These are phyloP conservation scores for Millerago galiae DNA, from an alignment of 805 yeast species.

Conservation along the genomic window DNA sequence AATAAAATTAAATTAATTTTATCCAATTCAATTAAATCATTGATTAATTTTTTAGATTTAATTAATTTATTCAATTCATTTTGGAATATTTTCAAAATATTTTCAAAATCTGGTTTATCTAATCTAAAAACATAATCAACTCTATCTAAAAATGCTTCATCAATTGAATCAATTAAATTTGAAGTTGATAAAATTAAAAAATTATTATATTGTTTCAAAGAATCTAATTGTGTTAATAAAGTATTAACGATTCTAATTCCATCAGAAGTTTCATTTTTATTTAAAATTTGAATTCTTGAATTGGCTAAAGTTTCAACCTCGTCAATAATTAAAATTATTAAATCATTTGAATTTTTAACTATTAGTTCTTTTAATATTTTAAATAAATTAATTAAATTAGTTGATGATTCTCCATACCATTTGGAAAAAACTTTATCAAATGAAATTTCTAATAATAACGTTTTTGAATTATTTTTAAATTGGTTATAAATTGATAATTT, in stretches of 20 bases:
- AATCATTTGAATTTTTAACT: slow-evolving; percentile 10
- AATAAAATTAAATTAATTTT: slow-evolving; percentile 3
- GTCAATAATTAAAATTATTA: slow-evolving; percentile 35
- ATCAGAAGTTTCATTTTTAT: slow-evolving; percentile 36
- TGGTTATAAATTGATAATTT: slow-evolving; percentile 28
- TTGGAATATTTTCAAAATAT: slow-evolving; percentile 26
- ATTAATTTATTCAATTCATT: slow-evolving; percentile 18
- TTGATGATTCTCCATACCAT: slow-evolving; percentile 42
- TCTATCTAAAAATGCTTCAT: slow-evolving; percentile 39
- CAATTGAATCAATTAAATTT: slow-evolving; percentile 32
- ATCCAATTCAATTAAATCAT: background rate
- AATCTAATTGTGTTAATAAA: slow-evolving; percentile 35
- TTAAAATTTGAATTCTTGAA: slow-evolving; percentile 29
- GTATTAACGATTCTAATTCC: slow-evolving; percentile 39
- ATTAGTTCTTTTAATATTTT: slow-evolving; percentile 26
- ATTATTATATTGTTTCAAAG: slow-evolving; percentile 29
- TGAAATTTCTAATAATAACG: slow-evolving; percentile 34
- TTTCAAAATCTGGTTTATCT: slow-evolving; percentile 28
- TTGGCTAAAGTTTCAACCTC: slow-evolving; percentile 41
- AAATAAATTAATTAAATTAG: slow-evolving; percentile 32
- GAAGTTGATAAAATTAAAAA: slow-evolving; percentile 36
- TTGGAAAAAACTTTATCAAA: slow-evolving; percentile 38
- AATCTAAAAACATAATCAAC: slow-evolving; percentile 32
- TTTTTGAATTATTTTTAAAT: slow-evolving; percentile 15
- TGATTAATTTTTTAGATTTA: background rate